Percentiles rank a stretch among this genome's conserved stretches.
phyloP scores from a whole-genome alignment of 1,284 basidiomycete species.

The Ceratobasidium sp. region DNA sequence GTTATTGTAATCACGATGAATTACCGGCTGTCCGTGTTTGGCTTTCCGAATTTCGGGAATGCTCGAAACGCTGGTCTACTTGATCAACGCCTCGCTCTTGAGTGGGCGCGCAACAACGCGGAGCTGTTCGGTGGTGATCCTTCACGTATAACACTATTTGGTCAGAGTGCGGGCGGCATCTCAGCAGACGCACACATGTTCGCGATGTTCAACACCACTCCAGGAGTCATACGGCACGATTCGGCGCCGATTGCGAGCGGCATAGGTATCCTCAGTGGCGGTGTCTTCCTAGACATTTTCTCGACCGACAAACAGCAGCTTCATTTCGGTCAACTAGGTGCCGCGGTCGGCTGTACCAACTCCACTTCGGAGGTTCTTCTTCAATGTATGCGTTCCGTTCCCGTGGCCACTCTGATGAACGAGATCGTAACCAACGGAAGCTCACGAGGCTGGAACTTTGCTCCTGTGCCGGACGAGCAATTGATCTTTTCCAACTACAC shows the following conservation, averaged over 20 bases:
- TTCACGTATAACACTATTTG: conserved; percentile 68
- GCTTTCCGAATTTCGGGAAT: not conserved
- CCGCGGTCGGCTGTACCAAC: not conserved
- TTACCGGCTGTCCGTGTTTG: conserved; percentile 9
- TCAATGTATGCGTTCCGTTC: not conserved
- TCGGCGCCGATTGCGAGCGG: not conserved
- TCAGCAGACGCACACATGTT: conserved; percentile 17
- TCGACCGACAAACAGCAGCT: conserved; percentile 3
- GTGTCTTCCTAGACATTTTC: conserved; percentile 9
- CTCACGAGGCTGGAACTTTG: conserved; percentile 8
- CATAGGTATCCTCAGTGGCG: conserved; percentile 8
- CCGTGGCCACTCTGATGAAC: not conserved
- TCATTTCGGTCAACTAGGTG: no score
- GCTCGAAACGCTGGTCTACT: conserved; percentile 59
- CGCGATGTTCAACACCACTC: not conserved
- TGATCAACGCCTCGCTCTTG: conserved; percentile 60
- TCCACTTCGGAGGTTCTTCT: not conserved
- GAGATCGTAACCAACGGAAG: conserved; percentile 3
- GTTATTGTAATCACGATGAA: no score
- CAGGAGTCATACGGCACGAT: not conserved
- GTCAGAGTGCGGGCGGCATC: conserved; percentile 66
- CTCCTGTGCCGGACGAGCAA: conserved; percentile 11
- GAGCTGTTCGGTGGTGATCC: conserved; percentile 64
- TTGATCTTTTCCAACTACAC: conserved; percentile 6
- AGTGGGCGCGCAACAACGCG: conserved; percentile 60